Evolutionary conservation across 176 grass and related monocot species (phyloP).

Genomic region (Oropetium thomaeum): DNA sequence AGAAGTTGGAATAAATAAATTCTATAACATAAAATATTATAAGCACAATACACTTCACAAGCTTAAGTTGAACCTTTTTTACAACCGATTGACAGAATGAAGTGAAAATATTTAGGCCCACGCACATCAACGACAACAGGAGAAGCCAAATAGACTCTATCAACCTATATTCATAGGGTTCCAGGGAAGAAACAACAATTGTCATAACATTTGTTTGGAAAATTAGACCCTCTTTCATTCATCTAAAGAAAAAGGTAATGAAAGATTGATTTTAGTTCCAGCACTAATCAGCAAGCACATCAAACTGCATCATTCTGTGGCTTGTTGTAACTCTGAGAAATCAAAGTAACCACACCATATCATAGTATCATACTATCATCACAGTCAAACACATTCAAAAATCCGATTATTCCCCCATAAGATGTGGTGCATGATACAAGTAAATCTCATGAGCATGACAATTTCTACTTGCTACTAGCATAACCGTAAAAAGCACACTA

Average conservation of each 20-base stretch:
- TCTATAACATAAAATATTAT: not conserved
- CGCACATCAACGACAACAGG: not conserved
- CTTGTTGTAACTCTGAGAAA: not conserved
- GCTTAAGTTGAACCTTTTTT: no score
- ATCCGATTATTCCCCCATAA: not conserved
- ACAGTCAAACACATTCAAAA: not conserved
- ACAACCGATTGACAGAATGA: not conserved
- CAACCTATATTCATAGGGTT: not conserved
- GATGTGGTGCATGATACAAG: not conserved
- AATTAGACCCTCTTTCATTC: not conserved
- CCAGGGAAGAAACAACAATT: not conserved
- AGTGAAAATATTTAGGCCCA: not conserved
- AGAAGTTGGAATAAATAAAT: not conserved
- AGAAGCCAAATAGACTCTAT: not conserved
- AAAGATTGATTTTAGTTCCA: not conserved
- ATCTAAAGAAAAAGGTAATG: not conserved
- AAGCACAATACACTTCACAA: not conserved
- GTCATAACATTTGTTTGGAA: slow-evolving; percentile 2
- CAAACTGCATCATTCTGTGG: not conserved
- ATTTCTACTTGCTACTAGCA: not conserved
- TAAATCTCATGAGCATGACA: not conserved
- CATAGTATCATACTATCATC: not conserved
- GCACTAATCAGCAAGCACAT: not conserved
- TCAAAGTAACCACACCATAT: not conserved
- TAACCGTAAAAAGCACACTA: not conserved